Percentiles rank a stretch among this genome's conserved stretches.
Evolutionary conservation across 108 stramenopile species (phyloP).

Genomic region (Cyclotella choctawhatcheeana): DNA sequence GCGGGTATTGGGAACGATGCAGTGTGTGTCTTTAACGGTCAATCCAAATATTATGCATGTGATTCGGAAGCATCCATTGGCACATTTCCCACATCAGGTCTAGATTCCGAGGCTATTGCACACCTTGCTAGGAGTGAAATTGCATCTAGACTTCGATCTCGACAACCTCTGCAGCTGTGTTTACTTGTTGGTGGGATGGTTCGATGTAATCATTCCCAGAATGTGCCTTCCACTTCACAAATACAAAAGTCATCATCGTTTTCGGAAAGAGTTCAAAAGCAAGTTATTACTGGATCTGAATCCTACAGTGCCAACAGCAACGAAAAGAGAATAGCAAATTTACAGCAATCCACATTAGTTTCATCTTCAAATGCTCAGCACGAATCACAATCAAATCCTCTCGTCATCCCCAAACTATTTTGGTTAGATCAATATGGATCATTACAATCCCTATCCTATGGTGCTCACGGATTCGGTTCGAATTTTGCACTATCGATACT

Average conservation of each 20-base stretch:
- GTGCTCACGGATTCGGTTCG: conserved; percentile 73
- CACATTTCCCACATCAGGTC: conserved; percentile 29
- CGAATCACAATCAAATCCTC: conserved; percentile 2
- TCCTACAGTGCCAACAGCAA: conserved; percentile 1
- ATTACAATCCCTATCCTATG: conserved; percentile 69
- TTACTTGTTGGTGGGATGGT: conserved; percentile 77
- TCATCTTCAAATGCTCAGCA: not conserved
- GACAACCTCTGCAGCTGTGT: conserved; percentile 56
- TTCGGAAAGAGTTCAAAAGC: conserved; percentile 43
- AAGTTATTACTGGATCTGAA: conserved; percentile 43
- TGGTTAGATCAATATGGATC: conserved; percentile 87
- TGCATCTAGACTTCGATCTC: conserved; percentile 51
- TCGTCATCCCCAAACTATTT: conserved; percentile 58
- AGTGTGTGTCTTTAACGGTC: conserved; percentile 39
- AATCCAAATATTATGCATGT: no score
- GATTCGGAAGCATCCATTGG: not conserved
- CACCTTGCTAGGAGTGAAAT: conserved; percentile 62
- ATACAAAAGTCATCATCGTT: conserved; percentile 11
- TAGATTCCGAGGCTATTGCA: conserved; percentile 69
- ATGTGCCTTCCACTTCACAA: not conserved
- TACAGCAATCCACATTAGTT: not conserved
- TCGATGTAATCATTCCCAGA: not conserved
- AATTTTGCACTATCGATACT: conserved; percentile 75
- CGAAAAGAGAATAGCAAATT: not conserved
- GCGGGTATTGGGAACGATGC: conserved; percentile 74